Base-by-base conservation (phyloP, 306 rosid genomes). In the Prunus fruticosa region DNA sequence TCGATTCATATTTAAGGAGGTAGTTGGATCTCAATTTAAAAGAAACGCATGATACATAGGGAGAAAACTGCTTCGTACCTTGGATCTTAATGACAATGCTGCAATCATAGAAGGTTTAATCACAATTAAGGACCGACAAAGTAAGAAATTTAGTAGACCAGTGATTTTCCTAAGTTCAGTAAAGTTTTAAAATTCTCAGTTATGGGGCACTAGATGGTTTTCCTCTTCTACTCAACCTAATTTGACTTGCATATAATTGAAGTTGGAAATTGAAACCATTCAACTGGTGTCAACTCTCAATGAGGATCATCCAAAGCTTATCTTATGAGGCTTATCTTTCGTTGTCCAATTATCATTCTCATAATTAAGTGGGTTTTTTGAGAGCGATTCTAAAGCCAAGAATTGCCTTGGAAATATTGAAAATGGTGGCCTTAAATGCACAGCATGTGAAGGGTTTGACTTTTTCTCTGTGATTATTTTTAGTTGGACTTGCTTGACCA, bases 361-460 rank as follows among this genome's bases (percentile, higher is more conserved):
- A 54, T 38, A 3, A 72, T 41, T 56, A 54, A 20, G 28, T 22
- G 45, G 34, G 30, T 13, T 34, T 22, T 12, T 47, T 20, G 52
- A 66, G 65, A 56, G 66, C 54, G 76, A 71, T 76, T 51, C n/a
- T 6, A 53, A 5, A 45, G 41, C 75, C 27, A 57, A 12, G 2
- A 76, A 16, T 76, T 81, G 66, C 71, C 20, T 76, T 12, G 75
- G 81, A 53, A 81, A 76, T 64, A 23, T 67, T 71, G 75, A 47
- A 64, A 32, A 6, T 6, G 34, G 22, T 4, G 49, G 71, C 7
- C 72, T 76, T 76, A 71, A 66, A 66, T 63, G 70, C 84, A 71
- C 11, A 9, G 50, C 75, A 69, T 63, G 75, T 72, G 81, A 71
- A 56, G 16, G 43, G 23, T 47, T 65, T 71, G 78, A 76, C 81